Evolutionary conservation across 2,329 filamentous ascomycete species (phyloP).

Genomic region (Hypoxylon sp.): DNA sequence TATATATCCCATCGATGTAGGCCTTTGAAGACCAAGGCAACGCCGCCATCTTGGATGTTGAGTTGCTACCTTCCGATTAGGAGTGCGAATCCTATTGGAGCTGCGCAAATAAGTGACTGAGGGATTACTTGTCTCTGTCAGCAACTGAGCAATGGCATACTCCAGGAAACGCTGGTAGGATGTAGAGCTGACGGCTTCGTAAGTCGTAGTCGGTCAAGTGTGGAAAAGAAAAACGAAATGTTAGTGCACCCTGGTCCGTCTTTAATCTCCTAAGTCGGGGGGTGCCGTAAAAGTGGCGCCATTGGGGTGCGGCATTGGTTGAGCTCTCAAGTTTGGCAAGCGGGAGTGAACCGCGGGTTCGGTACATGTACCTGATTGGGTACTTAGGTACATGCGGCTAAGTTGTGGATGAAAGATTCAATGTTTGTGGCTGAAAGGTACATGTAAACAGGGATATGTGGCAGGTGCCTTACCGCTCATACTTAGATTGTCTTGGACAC

Average conservation of each 20-base stretch:
- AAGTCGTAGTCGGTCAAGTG: slow-evolving; percentile 19
- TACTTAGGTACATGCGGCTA: not conserved
- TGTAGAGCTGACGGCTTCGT: slow-evolving; percentile 22
- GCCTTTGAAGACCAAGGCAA: slow-evolving; percentile 67
- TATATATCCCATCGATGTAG: slow-evolving; percentile 85
- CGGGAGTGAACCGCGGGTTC: slow-evolving; percentile 29
- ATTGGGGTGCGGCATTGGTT: slow-evolving; percentile 22
- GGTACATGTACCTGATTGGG: not conserved
- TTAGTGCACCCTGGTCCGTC: slow-evolving; percentile 15
- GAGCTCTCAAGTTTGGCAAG: slow-evolving; percentile 25
- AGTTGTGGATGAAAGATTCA: too few relatives aligned
- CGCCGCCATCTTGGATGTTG: slow-evolving; percentile 57
- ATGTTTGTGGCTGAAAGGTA: not conserved
- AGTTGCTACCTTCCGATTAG: slow-evolving; percentile 11
- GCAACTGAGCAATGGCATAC: slow-evolving; percentile 28
- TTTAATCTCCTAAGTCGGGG: slow-evolving; percentile 41
- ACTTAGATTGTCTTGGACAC: too few relatives aligned
- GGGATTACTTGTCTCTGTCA: slow-evolving; percentile 20
- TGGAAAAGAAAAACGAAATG: slow-evolving; percentile 20
- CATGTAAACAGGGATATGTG: not conserved
- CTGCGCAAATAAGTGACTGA: slow-evolving; percentile 8
- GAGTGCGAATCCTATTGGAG: slow-evolving; percentile 24
- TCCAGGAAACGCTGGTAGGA: slow-evolving; percentile 13
- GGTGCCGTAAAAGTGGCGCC: slow-evolving; percentile 32
- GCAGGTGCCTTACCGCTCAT: not conserved